Percentiles rank a stretch among this genome's conserved stretches.
These are phyloP conservation scores for Fusarium kyushuense DNA, from an alignment of 2,329 filamentous ascomycete genomes.

Conservation along the genomic window DNA sequence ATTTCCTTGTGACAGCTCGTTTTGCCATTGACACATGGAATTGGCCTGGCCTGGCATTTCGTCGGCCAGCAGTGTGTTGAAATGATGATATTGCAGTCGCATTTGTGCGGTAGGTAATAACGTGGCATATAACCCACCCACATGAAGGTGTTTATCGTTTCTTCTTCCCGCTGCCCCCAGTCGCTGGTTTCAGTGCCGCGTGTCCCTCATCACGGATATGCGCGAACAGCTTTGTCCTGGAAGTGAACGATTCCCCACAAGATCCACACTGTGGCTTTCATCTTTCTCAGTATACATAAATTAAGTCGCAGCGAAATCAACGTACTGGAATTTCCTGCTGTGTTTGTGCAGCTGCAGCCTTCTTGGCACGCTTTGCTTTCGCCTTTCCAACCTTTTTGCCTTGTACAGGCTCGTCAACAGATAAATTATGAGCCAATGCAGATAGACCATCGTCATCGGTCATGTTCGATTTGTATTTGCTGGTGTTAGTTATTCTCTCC, in stretches of 20 bases:
- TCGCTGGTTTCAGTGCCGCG: constrained; percentile 60
- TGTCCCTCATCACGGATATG: constrained; percentile 77
- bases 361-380: constrained; percentile 64
- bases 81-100: not conserved
- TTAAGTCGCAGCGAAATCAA: constrained; percentile 9
- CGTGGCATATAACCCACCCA: not conserved
- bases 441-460: constrained; percentile 23
- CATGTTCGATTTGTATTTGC: constrained; percentile 1
- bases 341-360: constrained; percentile 55
- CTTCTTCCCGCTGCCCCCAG: constrained; percentile 53
- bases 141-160: constrained; percentile 47
- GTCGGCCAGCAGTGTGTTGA: not conserved
- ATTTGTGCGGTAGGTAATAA: not conserved
- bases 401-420: constrained; percentile 43
- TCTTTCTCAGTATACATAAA: constrained; percentile 4
- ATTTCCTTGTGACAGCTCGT: not conserved
- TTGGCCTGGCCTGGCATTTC: not conserved
- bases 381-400: constrained; percentile 63
- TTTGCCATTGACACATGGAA: not conserved
- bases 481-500: constrained; percentile 52
- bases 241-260: constrained; percentile 64
- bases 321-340: constrained; percentile 54
- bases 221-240: constrained; percentile 77
- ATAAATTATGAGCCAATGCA: constrained; percentile 37
- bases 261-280: constrained; percentile 58